These are phyloP conservation scores for Tylopilus felleus DNA, from an alignment of 768 basidiomycete species.

Conservation along the genomic window DNA sequence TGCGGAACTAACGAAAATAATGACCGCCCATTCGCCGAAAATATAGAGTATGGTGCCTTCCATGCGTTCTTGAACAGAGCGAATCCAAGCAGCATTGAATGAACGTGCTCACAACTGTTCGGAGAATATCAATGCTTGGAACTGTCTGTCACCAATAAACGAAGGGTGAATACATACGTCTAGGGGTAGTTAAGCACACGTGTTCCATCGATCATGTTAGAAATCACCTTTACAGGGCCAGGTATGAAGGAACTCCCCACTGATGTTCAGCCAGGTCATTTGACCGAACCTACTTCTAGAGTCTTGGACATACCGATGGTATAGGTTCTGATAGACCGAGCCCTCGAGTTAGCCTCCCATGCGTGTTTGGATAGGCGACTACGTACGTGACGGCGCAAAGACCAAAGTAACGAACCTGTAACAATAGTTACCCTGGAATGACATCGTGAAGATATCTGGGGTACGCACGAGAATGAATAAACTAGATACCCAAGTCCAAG, in stretches of 20 bases:
- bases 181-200: not conserved
- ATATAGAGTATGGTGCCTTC: constrained; percentile 5
- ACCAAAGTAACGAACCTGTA: constrained; percentile 13
- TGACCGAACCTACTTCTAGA: too few relatives aligned
- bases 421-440: not conserved
- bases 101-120: constrained; percentile 8
- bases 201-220: too few relatives aligned
- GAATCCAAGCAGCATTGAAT: not conserved
- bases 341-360: not conserved
- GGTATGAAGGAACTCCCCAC: constrained; percentile 11
- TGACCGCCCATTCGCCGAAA: not conserved
- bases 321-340: not conserved
- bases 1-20: constrained; percentile 4
- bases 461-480: constrained; percentile 2
- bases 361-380: not conserved
- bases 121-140: not conserved
- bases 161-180: constrained; percentile 5
- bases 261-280: not conserved
- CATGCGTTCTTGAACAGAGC: not conserved
- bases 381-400: constrained; percentile 6
- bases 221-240: constrained; percentile 6
- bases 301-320: not conserved
- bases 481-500: constrained; percentile 2
- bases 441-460: not conserved
- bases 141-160: not conserved